phyloP scores from a whole-genome alignment of 1,284 basidiomycete species.

The Boletellus deceptivus region DNA sequence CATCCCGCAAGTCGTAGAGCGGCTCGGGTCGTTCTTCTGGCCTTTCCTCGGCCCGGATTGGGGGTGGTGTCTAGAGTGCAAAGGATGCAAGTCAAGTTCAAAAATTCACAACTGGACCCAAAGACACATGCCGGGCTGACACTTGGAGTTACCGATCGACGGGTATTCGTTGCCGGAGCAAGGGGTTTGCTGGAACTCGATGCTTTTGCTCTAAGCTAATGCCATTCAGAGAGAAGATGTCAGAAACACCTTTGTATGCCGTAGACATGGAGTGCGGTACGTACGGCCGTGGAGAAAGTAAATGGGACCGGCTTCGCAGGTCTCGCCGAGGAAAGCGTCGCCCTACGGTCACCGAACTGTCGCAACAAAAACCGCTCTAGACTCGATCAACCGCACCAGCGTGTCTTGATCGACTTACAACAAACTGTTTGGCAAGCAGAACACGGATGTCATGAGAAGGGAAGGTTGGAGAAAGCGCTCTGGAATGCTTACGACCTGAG shows the following conservation, averaged over 20 bases:
- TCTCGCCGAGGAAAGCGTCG: neutral
- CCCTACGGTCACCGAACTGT: slow-evolving; percentile 9
- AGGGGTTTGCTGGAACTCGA: neutral
- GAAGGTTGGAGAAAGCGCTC: neutral
- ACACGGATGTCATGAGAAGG: neutral
- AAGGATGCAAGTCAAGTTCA: neutral
- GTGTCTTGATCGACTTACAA: neutral
- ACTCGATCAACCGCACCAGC: neutral
- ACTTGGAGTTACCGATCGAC: neutral
- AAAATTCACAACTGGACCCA: neutral
- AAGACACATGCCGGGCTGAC: neutral
- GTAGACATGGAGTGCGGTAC: no score
- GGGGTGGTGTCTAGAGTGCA: neutral
- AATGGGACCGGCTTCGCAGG: slow-evolving; percentile 5
- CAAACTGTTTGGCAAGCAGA: slow-evolving; percentile 1
- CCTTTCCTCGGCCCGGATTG: neutral
- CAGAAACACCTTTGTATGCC: no score
- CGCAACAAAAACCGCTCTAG: no score
- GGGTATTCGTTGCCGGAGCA: neutral
- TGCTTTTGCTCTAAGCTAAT: neutral
- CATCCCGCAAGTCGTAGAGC: slow-evolving; percentile 9
- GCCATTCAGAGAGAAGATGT: no score
- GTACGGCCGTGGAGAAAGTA: slow-evolving; percentile 7
- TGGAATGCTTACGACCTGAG: no score
- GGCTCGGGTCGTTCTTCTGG: neutral